These are phyloP conservation scores for Tanacetum coccineum DNA, from an alignment of 129 eudicot species.

Conservation along the genomic window DNA sequence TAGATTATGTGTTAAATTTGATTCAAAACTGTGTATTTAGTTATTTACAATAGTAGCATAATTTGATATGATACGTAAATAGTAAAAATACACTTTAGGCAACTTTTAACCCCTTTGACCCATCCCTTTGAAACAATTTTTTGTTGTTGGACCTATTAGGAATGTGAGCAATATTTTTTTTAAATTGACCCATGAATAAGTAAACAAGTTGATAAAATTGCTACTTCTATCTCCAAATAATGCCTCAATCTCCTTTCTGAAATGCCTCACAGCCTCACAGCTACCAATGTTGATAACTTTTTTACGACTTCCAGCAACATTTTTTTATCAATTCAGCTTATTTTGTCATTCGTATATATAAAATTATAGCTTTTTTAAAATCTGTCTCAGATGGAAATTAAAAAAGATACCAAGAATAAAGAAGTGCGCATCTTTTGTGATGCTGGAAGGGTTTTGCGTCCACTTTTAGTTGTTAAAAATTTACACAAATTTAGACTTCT, in stretches of 20 bases:
- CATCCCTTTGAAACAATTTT: not conserved
- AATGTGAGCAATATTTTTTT: not conserved
- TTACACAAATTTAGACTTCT: no score
- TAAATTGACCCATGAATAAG: not conserved
- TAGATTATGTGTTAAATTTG: not conserved
- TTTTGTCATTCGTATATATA: not conserved
- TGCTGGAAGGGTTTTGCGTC: no score
- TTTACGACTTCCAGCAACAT: not conserved
- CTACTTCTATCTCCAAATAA: not conserved
- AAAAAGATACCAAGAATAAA: conserved; percentile 53
- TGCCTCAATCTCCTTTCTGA: not conserved
- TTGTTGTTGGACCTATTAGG: not conserved
- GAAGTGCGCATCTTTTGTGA: conserved; percentile 91
- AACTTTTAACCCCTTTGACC: not conserved
- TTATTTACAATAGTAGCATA: not conserved
- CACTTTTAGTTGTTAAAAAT: no score
- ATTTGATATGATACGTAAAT: not conserved
- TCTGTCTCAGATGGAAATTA: conserved; percentile 64
- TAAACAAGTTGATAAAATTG: not conserved
- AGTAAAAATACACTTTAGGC: not conserved
- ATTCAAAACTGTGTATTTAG: not conserved
- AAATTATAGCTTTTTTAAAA: no score
- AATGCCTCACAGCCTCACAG: not conserved
- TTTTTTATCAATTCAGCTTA: not conserved
- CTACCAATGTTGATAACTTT: conserved; percentile 3